Percentiles rank a stretch among this genome's conserved stretches.
phyloP scores from a whole-genome alignment of 2,329 filamentous ascomycete genomes.

The Fulvia fulva region DNA sequence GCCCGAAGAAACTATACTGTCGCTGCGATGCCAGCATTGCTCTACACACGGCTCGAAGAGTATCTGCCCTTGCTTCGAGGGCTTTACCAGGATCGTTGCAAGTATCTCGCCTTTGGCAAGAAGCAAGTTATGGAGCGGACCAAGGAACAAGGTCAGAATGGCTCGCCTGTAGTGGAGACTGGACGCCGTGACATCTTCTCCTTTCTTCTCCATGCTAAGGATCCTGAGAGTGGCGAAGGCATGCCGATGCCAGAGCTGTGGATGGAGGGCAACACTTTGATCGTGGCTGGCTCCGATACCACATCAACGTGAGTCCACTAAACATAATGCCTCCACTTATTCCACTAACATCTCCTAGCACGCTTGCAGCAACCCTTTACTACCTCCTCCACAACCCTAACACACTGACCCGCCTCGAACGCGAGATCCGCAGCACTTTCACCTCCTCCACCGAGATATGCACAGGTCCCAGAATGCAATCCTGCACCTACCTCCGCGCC shows the following conservation, averaged over 20 bases:
- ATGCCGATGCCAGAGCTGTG: slow-evolving; percentile 42
- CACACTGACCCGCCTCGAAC: slow-evolving; percentile 30
- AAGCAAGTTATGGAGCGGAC: slow-evolving; percentile 25
- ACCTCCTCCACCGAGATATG: slow-evolving; percentile 29
- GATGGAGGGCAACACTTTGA: slow-evolving; percentile 48
- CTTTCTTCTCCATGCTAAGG: slow-evolving; percentile 22
- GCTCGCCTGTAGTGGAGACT: slow-evolving; percentile 14
- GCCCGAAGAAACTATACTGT: slow-evolving; percentile 45
- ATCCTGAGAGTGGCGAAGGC: slow-evolving; percentile 40
- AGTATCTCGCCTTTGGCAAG: slow-evolving; percentile 30
- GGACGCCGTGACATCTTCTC: slow-evolving; percentile 27
- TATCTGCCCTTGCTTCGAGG: slow-evolving; percentile 23
- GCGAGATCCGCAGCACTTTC: slow-evolving; percentile 37
- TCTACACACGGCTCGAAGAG: slow-evolving; percentile 23
- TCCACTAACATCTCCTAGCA: slow-evolving; percentile 8
- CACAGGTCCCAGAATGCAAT: slow-evolving; percentile 31
- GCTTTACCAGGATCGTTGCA: slow-evolving; percentile 21
- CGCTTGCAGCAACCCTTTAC: slow-evolving; percentile 38
- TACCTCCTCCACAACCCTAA: slow-evolving; percentile 42
- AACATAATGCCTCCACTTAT: slow-evolving; percentile 9
- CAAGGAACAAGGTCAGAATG: slow-evolving; percentile 16
- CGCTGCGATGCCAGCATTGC: slow-evolving; percentile 27
- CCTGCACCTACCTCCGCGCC: slow-evolving; percentile 43
- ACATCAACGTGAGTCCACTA: slow-evolving; percentile 39
- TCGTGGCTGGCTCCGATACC: slow-evolving; percentile 46